Conservation (phyloP, 75 land plant species). For the Pseudotsuga menziesii region DNA sequence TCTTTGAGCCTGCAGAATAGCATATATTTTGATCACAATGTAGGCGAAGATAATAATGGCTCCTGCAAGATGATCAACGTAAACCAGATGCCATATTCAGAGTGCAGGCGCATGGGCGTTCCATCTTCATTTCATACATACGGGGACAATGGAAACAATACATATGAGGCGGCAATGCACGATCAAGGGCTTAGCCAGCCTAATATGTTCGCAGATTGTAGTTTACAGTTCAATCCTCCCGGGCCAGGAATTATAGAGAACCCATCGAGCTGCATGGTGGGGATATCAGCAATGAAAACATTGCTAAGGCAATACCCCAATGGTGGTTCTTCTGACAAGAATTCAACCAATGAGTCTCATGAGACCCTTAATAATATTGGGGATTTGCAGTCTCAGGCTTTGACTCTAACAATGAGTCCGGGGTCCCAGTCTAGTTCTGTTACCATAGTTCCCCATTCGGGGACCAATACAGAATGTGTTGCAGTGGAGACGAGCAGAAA, state of each 20-base stretch:
- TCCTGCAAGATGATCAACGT: constrained; percentile 11
- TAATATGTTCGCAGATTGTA: not conserved
- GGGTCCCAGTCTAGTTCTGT: constrained; percentile 5
- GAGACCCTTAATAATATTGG: constrained; percentile 40
- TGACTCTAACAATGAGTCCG: constrained; percentile 30
- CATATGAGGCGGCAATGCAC: constrained; percentile 2
- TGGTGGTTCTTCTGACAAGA: constrained; percentile 18
- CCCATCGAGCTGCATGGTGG: constrained; percentile 12
- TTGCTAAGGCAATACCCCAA: constrained; percentile 36
- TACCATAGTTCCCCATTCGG: constrained; percentile 1
- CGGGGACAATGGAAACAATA: not conserved
- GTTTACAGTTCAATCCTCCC: constrained; percentile 19
- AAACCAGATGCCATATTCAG: constrained; percentile 12
- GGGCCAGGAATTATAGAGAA: constrained; percentile 7
- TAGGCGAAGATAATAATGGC: not conserved
- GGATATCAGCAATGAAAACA: constrained; percentile 28
- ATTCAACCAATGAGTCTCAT: constrained; percentile 69
- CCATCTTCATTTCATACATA: not conserved
- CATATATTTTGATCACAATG: not conserved
- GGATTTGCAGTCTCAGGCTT: constrained; percentile 34
- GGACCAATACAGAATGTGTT: too few relatives aligned
- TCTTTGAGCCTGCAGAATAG: not conserved
- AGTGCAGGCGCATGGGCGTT: not conserved
- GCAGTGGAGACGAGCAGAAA: constrained; percentile 13
- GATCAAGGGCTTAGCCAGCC: not conserved